phyloP scores from a whole-genome alignment of 441 rosid species.

The Erodium trifolium region DNA sequence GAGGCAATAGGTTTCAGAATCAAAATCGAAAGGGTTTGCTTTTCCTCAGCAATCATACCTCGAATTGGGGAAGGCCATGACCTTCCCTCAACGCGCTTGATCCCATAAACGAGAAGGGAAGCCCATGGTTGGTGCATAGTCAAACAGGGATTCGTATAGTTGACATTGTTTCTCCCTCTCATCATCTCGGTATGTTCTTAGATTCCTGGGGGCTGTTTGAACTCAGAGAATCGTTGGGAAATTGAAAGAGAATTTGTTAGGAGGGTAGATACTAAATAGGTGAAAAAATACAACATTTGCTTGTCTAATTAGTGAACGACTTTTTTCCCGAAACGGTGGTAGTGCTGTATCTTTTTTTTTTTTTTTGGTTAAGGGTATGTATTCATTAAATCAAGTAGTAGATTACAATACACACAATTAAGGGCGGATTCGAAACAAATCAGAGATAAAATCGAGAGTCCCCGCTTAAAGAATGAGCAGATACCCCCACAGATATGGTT shows the following conservation, averaged over 20 bases:
- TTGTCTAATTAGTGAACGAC: too few relatives aligned
- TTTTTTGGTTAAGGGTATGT: too few relatives aligned
- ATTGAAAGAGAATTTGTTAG: neutral
- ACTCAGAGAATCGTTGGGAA: neutral
- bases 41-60: slow-evolving; percentile 28
- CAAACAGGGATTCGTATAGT: slow-evolving; percentile 69
- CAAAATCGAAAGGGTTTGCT: neutral
- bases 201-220: neutral
- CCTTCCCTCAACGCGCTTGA: slow-evolving; percentile 88
- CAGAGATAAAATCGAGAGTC: too few relatives aligned
- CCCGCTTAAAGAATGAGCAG: too few relatives aligned
- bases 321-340: too few relatives aligned
- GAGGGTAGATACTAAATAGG: too few relatives aligned
- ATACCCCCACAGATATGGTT: too few relatives aligned
- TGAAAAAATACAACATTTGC: too few relatives aligned
- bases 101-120: slow-evolving; percentile 69
- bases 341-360: too few relatives aligned
- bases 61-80: slow-evolving; percentile 85
- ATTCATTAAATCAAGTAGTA: too few relatives aligned
- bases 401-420: too few relatives aligned
- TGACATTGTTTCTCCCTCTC: slow-evolving; percentile 33
- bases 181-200: slow-evolving; percentile 5
- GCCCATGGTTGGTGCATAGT: slow-evolving; percentile 99
- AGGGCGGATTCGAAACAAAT: too few relatives aligned
- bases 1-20: slow-evolving; percentile 1